These are phyloP conservation scores for Gossypium longicalyx DNA, from an alignment of 345 rosid genomes.

Conservation along the genomic window DNA sequence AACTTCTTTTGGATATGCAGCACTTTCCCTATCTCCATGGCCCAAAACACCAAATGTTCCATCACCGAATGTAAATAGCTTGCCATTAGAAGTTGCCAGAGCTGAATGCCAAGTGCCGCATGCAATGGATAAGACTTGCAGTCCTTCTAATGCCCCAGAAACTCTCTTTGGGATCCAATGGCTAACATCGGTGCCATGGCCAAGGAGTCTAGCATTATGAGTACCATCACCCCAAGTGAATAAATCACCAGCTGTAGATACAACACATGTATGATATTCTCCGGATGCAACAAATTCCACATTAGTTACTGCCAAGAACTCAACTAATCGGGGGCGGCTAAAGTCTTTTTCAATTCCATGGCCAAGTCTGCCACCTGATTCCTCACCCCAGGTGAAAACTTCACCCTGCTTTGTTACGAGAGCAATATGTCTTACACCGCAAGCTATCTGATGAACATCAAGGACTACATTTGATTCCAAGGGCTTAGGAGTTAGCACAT, in stretches of 20 bases:
- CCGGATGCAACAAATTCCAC: conserved; percentile 80
- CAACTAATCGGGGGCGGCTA: conserved; percentile 76
- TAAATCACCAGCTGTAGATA: conserved; percentile 73
- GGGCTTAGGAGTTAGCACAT: conserved; percentile 69
- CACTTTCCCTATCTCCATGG: conserved; percentile 80
- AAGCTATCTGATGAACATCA: conserved; percentile 94
- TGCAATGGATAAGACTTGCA: conserved; percentile 79
- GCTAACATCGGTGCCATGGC: conserved; percentile 79
- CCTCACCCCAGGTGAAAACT: conserved; percentile 99
- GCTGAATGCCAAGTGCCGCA: conserved; percentile 99
- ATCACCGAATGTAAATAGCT: conserved; percentile 87
- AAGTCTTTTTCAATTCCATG: conserved; percentile 70
- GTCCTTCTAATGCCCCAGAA: conserved; percentile 80
- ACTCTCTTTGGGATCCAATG: conserved; percentile 96
- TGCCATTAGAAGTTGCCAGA: conserved; percentile 70
- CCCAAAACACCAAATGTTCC: conserved; percentile 89
- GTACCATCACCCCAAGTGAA: conserved; percentile 93
- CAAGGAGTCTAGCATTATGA: conserved; percentile 76
- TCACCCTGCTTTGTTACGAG: conserved; percentile 97
- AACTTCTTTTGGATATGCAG: conserved; percentile 75
- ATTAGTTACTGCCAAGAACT: conserved; percentile 69
- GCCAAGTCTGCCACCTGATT: conserved; percentile 95
- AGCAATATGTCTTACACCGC: conserved; percentile 76
- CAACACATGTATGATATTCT: conserved; percentile 81
- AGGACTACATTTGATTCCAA: conserved; percentile 90